phyloP scores from a whole-genome alignment of 73 alveolate genomes.

The Tetrahymena thermophila region DNA sequence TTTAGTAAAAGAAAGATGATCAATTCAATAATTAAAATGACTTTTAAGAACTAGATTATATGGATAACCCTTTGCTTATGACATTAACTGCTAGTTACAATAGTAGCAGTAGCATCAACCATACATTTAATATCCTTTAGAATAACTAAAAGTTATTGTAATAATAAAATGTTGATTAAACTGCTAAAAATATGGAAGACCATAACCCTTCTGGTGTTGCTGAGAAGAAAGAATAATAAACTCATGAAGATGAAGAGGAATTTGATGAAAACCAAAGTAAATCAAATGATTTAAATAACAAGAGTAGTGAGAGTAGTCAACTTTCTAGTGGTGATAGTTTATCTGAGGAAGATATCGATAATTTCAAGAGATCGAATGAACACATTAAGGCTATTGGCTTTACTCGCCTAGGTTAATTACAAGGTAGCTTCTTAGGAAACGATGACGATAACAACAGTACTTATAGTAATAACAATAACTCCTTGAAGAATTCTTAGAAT shows the following conservation, averaged over 20 bases:
- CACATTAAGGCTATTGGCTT: not conserved
- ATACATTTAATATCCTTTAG: not conserved
- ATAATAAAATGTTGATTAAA: not conserved
- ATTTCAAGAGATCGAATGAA: not conserved
- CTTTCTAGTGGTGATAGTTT: not conserved
- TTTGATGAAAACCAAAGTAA: not conserved
- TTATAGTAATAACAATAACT: not conserved
- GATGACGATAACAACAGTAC: not conserved
- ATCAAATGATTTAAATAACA: not conserved
- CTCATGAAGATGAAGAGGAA: not conserved
- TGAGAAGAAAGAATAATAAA: not conserved
- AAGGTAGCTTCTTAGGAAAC: not conserved
- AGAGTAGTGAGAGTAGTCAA: not conserved
- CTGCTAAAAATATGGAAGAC: not conserved
- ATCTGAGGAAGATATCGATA: not conserved
- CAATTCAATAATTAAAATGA: not conserved
- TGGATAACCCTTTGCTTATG: not conserved
- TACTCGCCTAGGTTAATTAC: not conserved
- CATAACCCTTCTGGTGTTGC: not conserved
- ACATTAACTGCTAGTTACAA: not conserved
- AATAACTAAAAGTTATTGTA: not conserved
- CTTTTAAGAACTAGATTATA: not conserved
- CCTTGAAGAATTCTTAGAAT: not conserved
- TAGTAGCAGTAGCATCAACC: not conserved
- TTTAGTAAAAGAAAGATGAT: not conserved